These are phyloP conservation scores for Boletus rubescentipes DNA, from an alignment of 768 basidiomycete genomes.

Conservation along the genomic window DNA sequence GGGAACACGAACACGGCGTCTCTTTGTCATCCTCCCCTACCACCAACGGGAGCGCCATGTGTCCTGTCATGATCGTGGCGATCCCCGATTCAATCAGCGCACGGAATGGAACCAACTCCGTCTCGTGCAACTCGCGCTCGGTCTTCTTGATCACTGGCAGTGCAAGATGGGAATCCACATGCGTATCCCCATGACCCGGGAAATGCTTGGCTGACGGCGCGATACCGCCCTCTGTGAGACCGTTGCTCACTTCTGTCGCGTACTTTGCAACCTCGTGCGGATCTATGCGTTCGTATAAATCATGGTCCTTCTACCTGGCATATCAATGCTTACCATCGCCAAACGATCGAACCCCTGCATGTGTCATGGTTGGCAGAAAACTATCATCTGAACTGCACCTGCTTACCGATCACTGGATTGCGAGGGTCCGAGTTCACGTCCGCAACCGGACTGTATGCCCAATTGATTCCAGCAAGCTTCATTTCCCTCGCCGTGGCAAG, in stretches of 20 bases:
- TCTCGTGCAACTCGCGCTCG: conserved; percentile 38
- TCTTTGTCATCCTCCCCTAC: conserved; percentile 42
- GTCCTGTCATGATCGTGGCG: conserved; percentile 69
- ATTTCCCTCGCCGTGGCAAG: conserved; percentile 57
- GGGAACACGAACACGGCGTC: conserved; percentile 60
- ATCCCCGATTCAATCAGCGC: conserved; percentile 41
- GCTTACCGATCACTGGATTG: conserved; percentile 70
- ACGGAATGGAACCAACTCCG: conserved; percentile 61
- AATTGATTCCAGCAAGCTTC: conserved; percentile 62
- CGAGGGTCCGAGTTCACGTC: conserved; percentile 69
- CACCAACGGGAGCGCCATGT: conserved; percentile 65
- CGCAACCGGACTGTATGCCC: conserved; percentile 69
- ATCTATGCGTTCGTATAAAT: conserved; percentile 37
- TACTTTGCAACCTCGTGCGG: conserved; percentile 50
- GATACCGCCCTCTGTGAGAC: conserved; percentile 47
- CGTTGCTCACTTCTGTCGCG: conserved; percentile 46
- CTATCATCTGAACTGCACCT: background rate
- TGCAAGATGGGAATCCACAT: conserved; percentile 67
- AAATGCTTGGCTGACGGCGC: conserved; percentile 71
- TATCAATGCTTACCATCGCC: conserved; percentile 50
- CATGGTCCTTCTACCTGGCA: background rate
- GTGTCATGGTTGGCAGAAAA: background rate
- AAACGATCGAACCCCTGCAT: conserved; percentile 63
- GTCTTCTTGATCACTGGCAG: conserved; percentile 61
- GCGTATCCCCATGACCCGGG: conserved; percentile 73